These are phyloP conservation scores for Dendrothele bispora DNA, from an alignment of 768 basidiomycete species.

Conservation along the genomic window DNA sequence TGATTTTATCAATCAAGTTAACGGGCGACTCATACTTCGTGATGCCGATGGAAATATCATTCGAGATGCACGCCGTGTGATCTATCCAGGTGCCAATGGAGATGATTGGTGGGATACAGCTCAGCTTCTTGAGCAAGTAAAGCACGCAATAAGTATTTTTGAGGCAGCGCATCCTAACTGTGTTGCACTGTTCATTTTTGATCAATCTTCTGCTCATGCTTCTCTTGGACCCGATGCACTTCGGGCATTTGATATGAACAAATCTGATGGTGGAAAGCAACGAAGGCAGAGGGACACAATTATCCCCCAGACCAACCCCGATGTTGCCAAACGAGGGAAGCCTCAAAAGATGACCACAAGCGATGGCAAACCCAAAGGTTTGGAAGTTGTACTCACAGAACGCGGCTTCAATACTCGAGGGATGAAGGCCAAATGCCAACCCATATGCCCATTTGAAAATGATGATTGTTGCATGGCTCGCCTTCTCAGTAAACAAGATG, in stretches of 20 bases:
- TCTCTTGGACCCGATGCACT: slow-evolving; percentile 31
- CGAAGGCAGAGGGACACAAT: slow-evolving; percentile 21
- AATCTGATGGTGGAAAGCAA: slow-evolving; percentile 27
- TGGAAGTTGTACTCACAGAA: slow-evolving; percentile 28
- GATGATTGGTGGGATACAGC: slow-evolving; percentile 20
- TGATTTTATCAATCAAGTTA: slow-evolving; percentile 25
- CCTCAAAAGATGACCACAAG: slow-evolving; percentile 13
- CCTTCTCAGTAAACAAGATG: slow-evolving; percentile 30
- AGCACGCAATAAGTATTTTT: slow-evolving; percentile 25
- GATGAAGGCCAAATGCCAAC: slow-evolving; percentile 23
- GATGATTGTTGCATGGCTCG: slow-evolving; percentile 28
- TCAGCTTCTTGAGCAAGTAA: slow-evolving; percentile 17
- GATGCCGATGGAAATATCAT: slow-evolving; percentile 11
- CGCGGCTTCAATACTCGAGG: slow-evolving; percentile 23
- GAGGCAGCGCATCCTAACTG: slow-evolving; percentile 32
- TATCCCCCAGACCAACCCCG: slow-evolving; percentile 29
- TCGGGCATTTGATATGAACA: slow-evolving; percentile 32
- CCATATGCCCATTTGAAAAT: slow-evolving; percentile 27
- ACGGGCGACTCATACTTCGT: slow-evolving; percentile 16
- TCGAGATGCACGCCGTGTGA: slow-evolving; percentile 22
- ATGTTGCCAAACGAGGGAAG: no score
- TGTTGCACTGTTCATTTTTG: slow-evolving; percentile 35
- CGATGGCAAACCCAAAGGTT: slow-evolving; percentile 28
- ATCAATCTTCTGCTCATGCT: slow-evolving; percentile 41
- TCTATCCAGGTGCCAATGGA: slow-evolving; percentile 12